Evolutionary conservation across 306 rosid genomes (phyloP), one percentile per base, ranked within the genome.

Genomic region (Acacia melanoxylon): DNA sequence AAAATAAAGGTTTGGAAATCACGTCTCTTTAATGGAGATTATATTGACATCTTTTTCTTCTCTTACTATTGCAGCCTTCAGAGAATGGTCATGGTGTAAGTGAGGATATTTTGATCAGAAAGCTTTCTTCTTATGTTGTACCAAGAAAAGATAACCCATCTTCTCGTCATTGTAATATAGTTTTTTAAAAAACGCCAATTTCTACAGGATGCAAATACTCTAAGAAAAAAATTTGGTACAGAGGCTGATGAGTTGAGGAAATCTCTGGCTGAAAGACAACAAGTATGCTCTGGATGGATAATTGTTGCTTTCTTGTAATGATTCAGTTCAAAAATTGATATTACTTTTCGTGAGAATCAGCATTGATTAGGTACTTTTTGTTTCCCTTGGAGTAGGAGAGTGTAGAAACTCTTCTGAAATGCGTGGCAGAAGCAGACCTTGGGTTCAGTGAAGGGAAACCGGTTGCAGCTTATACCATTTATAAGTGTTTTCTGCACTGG

Each of bases 361-460:
- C 42, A 49, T 77, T 45, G 20, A 67, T 76, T 9, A n/a, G 22
- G 65, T 76, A 22, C 12, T 16, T 75, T 84, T 74, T 85, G 52
- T 19, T 82, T 71, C 80, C 63, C 78, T 66, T 82, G 77, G 20
- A 82, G 85, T 89, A 95, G 98, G 98, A 93, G 86, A 91, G 93
- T 74, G 85, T 95, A 46, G 97, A 92, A 81, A 48, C 89, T 86
- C 96, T 95, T 49, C 78, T 90, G 83, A 93, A 85, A 44, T 91
- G 91, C 67, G 83, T 90, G 78, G 45, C 87, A 62, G 81, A 86
- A 69, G 52, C 31, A 83, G 86, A 93, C 80, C 87, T 93, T 73
- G 99, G 99, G 51, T 95, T 88, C 83, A 86, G 79, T 78, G 96
- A 90, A 69, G 99, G 94, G 80, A 92, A 95, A 90, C 97, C 99